These are phyloP conservation scores for Exsudoporus floridanus DNA, from an alignment of 1,284 basidiomycete species.

Conservation along the genomic window DNA sequence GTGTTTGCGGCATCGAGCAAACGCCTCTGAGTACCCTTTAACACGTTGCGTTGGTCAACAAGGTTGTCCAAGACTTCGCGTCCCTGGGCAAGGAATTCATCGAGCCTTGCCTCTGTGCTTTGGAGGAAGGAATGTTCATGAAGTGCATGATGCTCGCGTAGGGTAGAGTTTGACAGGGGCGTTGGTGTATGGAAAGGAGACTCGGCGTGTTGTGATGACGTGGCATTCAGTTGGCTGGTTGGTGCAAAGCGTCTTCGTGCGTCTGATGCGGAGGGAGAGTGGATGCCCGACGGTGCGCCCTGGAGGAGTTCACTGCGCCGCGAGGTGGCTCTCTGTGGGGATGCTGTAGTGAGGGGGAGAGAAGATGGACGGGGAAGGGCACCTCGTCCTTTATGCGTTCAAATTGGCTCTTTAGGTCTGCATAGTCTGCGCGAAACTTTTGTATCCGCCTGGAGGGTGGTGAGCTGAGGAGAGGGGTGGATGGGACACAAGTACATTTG, in stretches of 20 bases:
- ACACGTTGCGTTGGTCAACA: slow-evolving; percentile 85
- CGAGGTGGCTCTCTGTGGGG: slow-evolving; percentile 50
- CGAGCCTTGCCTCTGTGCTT: slow-evolving; percentile 75
- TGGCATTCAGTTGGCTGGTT: slow-evolving; percentile 29
- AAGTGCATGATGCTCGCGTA: slow-evolving; percentile 75
- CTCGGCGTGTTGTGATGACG: slow-evolving; percentile 55
- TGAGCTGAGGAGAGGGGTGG: slow-evolving; percentile 1
- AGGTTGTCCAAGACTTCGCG: slow-evolving; percentile 86
- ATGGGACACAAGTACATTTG: slow-evolving; percentile 61
- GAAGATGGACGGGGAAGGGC: background rate
- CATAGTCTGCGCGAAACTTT: slow-evolving; percentile 77
- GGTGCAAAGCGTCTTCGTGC: slow-evolving; percentile 59
- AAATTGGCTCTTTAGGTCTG: slow-evolving; percentile 69
- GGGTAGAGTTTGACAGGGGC: slow-evolving; percentile 51
- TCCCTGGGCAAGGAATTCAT: slow-evolving; percentile 89
- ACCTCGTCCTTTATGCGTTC: slow-evolving; percentile 63
- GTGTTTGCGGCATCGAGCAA: slow-evolving; percentile 90
- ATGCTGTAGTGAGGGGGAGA: background rate
- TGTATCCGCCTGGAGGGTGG: slow-evolving; percentile 64
- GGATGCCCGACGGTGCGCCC: slow-evolving; percentile 46
- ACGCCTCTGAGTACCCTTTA: slow-evolving; percentile 87
- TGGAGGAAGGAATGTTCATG: slow-evolving; percentile 86
- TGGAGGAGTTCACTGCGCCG: slow-evolving; percentile 63
- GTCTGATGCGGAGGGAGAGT: slow-evolving; percentile 50
- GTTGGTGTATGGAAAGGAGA: slow-evolving; percentile 70